Conservation (phyloP, 2,329 filamentous ascomycete genomes). For the Exserohilum rostratum region DNA sequence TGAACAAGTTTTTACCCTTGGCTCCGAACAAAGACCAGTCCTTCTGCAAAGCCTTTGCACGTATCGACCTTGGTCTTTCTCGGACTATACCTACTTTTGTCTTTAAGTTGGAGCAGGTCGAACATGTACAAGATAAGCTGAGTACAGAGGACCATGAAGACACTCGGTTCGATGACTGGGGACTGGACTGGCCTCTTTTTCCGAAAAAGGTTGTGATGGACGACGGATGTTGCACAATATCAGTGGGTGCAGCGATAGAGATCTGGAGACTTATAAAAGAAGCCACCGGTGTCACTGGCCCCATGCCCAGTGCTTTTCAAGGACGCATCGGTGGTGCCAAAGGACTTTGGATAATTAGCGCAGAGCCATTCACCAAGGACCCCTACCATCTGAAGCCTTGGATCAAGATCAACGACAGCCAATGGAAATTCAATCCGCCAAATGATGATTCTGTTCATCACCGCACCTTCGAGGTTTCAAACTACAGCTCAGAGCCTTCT, state of each 20-base stretch:
- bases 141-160: conserved; percentile 46
- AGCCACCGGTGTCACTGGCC: conserved; percentile 64
- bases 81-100: conserved; percentile 45
- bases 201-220: conserved; percentile 48
- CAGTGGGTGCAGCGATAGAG: conserved; percentile 61
- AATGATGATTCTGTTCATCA: conserved; percentile 58
- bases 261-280: conserved; percentile 61
- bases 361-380: conserved; percentile 52
- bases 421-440: conserved; percentile 67
- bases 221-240: conserved; percentile 68
- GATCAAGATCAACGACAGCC: conserved; percentile 70
- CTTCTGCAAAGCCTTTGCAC: conserved; percentile 52
- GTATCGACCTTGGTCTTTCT: conserved; percentile 52
- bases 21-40: conserved; percentile 41
- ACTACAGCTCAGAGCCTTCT: conserved; percentile 54
- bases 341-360: conserved; percentile 73
- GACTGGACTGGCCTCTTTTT: conserved; percentile 28
- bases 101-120: conserved; percentile 49
- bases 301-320: conserved; percentile 70
- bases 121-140: conserved; percentile 33
- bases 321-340: conserved; percentile 75
- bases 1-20: conserved; percentile 52
- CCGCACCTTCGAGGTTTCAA: conserved; percentile 70
- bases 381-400: conserved; percentile 56
- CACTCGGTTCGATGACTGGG: conserved; percentile 44